These are phyloP conservation scores for Cytospora piceae DNA, from an alignment of 2,329 filamentous ascomycete species.

Conservation along the genomic window DNA sequence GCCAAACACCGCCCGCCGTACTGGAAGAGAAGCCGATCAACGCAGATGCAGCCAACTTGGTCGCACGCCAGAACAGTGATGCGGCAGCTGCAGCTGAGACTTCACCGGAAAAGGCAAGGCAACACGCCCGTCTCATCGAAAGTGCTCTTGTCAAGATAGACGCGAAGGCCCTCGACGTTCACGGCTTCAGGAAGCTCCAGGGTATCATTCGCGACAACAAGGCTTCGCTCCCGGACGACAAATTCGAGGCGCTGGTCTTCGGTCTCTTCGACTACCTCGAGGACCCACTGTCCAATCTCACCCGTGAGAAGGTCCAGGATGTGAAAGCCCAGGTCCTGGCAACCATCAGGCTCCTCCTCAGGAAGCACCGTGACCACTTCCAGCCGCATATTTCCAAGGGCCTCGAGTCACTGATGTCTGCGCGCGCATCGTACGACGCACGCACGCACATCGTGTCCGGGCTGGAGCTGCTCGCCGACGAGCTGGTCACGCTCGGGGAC, in stretches of 20 bases:
- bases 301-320: conserved; percentile 69
- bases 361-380: conserved; percentile 67
- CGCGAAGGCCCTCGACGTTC: conserved; percentile 73
- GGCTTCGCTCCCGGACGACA: conserved; percentile 66
- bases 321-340: conserved; percentile 75
- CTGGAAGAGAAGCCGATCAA: conserved; percentile 65
- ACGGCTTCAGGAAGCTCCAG: conserved; percentile 79
- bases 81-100: conserved; percentile 32
- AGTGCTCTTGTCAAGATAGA: conserved; percentile 77
- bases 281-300: conserved; percentile 56
- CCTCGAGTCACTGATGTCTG: conserved; percentile 67
- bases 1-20: conserved; percentile 51
- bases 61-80: conserved; percentile 32
- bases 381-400: conserved; percentile 69
- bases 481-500: conserved; percentile 69
- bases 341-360: conserved; percentile 73
- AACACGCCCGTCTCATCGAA: conserved; percentile 66
- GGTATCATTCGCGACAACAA: conserved; percentile 71
- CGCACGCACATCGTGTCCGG: conserved; percentile 74
- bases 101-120: conserved; percentile 58
- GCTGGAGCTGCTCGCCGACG: conserved; percentile 72
- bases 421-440: conserved; percentile 68
- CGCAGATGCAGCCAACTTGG: conserved; percentile 50
- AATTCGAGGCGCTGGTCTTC: conserved; percentile 68
- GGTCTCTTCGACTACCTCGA: conserved; percentile 75